These are phyloP conservation scores for Byssothecium circinans DNA, from an alignment of 2,329 filamentous ascomycete genomes.

Conservation along the genomic window DNA sequence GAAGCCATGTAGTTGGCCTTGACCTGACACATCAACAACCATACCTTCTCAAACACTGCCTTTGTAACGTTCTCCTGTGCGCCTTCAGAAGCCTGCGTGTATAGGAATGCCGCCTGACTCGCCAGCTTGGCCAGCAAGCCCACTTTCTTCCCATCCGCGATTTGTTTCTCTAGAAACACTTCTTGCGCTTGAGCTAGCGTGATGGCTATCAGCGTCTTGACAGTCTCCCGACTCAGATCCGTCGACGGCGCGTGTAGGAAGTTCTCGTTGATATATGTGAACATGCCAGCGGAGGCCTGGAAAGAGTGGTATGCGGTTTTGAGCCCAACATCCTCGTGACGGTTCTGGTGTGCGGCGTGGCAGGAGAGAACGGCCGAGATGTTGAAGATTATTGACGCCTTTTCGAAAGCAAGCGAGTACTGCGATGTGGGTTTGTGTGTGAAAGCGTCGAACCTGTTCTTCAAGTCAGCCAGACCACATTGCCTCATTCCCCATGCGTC, in stretches of 20 bases:
- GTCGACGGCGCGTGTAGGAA: conserved; percentile 95
- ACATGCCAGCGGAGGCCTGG: conserved; percentile 98
- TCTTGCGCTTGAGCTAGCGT: conserved; percentile 97
- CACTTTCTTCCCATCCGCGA: conserved; percentile 88
- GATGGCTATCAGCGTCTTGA: conserved; percentile 89
- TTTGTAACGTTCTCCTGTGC: conserved; percentile 90
- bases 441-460: conserved; percentile 94
- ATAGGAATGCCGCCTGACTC: conserved; percentile 85
- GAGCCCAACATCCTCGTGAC: conserved; percentile 86
- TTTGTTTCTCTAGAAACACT: conserved; percentile 95
- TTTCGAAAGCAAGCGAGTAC: conserved; percentile 95
- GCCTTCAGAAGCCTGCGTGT: conserved; percentile 83
- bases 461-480: conserved; percentile 21
- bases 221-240: conserved; percentile 92
- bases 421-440: conserved; percentile 97
- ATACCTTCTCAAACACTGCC: conserved; percentile 91
- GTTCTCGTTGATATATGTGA: conserved; percentile 99
- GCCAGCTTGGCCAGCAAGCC: conserved; percentile 90
- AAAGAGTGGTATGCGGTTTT: conserved; percentile 98
- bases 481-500: not conserved
- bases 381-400: conserved; percentile 99
- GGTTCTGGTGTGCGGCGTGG: conserved; percentile 89
- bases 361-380: conserved; percentile 96
- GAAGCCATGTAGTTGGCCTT: conserved; percentile 85
- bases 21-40: conserved; percentile 81